Conservation (phyloP, 495 filamentous ascomycete genomes). For the Lophiotrema nucula region DNA sequence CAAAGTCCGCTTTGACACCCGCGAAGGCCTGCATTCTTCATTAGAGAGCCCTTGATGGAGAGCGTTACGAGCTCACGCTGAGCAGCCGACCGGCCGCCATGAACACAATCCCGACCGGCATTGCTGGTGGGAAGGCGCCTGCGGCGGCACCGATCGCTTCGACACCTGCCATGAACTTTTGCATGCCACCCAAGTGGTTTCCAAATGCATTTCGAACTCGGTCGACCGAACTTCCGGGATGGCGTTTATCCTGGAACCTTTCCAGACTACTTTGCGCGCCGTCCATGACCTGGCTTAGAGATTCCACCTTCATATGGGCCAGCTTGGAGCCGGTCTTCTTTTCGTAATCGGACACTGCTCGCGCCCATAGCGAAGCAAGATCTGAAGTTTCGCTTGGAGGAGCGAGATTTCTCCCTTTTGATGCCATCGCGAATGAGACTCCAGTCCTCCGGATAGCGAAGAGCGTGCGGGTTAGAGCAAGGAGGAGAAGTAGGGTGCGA, state of each 20-base stretch:
- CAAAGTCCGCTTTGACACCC: constrained; percentile 37
- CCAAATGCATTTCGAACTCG: not conserved
- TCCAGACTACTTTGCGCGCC: not conserved
- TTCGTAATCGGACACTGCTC: not conserved
- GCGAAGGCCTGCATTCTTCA: constrained; percentile 28
- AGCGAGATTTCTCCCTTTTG: not conserved
- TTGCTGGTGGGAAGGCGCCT: constrained; percentile 7
- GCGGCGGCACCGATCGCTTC: not conserved
- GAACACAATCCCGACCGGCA: constrained; percentile 9
- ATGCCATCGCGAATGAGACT: too few species aligned
- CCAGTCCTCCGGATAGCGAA: too few species aligned
- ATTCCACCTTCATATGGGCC: not conserved
- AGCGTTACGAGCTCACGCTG: not conserved
- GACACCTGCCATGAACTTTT: not conserved
- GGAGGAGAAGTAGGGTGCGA: too few species aligned
- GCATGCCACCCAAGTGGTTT: not conserved
- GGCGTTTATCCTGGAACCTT: not conserved
- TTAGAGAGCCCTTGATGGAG: not conserved
- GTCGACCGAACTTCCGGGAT: not conserved
- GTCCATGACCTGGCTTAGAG: not conserved
- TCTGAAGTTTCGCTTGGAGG: not conserved
- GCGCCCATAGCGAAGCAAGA: not conserved
- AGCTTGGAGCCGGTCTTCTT: not conserved
- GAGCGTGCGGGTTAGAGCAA: too few species aligned
- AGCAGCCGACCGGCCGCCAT: not conserved